Conservation (phyloP, 2,329 filamentous ascomycete genomes). For the Ceratocystis huliohia region DNA sequence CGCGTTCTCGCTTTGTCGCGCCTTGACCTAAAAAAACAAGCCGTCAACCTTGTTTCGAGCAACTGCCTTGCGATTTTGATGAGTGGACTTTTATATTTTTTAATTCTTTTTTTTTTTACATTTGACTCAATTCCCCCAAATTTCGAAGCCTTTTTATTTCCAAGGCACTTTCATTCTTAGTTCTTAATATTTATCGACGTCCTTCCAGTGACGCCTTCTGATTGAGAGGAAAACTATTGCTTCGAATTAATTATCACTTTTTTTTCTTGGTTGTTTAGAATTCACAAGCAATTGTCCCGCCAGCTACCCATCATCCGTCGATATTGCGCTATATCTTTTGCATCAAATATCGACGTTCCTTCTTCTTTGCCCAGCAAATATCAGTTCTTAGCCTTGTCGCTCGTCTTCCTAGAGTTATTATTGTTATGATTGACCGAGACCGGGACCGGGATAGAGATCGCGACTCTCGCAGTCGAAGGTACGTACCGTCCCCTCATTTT, state of each 20-base stretch:
- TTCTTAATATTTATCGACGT: not conserved
- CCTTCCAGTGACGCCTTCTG: not conserved
- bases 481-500: conserved; percentile 20
- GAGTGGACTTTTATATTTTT: not conserved
- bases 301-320: not conserved
- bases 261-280: not conserved
- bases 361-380: not conserved
- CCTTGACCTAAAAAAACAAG: not conserved
- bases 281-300: not conserved
- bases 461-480: conserved; percentile 29
- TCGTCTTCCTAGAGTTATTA: not conserved
- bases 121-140: not conserved
- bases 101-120: not conserved
- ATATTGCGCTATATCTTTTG: not conserved
- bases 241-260: not conserved
- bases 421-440: conserved; percentile 2
- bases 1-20: conserved; percentile 13
- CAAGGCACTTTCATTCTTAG: not conserved
- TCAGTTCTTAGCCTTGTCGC: not conserved
- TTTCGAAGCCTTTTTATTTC: not conserved
- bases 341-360: not conserved
- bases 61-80: not conserved
- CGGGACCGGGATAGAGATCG: conserved; percentile 25
- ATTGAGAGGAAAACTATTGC: not conserved
- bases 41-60: not conserved